These are phyloP conservation scores for Geotrichum australiense DNA, from an alignment of 1,139 yeast species.

Conservation along the genomic window DNA sequence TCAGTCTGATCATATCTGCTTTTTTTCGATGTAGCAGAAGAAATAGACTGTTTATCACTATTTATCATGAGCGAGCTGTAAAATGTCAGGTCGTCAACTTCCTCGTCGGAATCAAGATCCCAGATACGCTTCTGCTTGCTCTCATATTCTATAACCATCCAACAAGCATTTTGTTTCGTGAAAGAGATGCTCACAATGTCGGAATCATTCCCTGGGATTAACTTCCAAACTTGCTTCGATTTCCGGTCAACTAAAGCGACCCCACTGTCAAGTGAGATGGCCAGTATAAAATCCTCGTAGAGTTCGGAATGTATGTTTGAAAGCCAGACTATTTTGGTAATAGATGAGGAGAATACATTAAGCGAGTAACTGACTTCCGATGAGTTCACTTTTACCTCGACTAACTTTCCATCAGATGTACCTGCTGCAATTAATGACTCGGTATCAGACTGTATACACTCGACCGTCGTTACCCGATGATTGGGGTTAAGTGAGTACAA, in stretches of 20 bases:
- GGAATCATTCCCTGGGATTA: conserved; percentile 24
- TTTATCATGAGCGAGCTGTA: conserved; percentile 4
- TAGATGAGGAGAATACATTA: conserved; percentile 22
- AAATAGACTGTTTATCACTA: conserved; percentile 7
- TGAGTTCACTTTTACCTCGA: conserved; percentile 16
- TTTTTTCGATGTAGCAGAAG: conserved; percentile 6
- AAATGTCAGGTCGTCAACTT: conserved; percentile 16
- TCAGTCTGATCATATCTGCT: neutral
- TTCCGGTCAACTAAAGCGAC: conserved; percentile 21
- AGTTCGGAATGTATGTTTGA: conserved; percentile 2
- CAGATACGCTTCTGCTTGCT: conserved; percentile 20
- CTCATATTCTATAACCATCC: conserved; percentile 19
- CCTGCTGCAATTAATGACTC: conserved; percentile 17
- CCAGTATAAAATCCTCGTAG: conserved; percentile 18
- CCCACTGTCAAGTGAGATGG: conserved; percentile 21
- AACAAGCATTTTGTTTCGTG: conserved; percentile 5
- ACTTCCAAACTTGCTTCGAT: conserved; percentile 13
- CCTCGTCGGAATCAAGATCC: conserved; percentile 21
- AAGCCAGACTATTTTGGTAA: conserved; percentile 18
- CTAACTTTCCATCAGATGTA: conserved; percentile 19
- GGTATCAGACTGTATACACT: conserved; percentile 4
- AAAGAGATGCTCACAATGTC: conserved; percentile 17
- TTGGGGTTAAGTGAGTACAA: conserved; percentile 7
- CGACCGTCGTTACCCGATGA: conserved; percentile 13
- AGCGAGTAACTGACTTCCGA: conserved; percentile 14